phyloP scores from a whole-genome alignment of 1,284 basidiomycete genomes.

The Fomes fomentarius region DNA sequence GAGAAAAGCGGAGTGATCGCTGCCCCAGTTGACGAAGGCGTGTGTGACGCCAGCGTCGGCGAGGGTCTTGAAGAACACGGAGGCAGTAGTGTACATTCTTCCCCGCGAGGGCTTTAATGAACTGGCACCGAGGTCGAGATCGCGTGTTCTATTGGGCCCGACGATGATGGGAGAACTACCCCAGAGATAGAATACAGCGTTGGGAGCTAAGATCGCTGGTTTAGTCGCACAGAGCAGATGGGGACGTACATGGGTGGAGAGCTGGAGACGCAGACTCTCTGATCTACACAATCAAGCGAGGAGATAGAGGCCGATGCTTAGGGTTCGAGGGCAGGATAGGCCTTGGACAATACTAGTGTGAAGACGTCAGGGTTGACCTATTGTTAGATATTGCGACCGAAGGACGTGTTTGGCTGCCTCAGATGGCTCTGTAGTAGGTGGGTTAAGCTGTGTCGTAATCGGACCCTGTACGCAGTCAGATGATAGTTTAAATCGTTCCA shows the following conservation, averaged over 20 bases:
- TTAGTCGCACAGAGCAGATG: too few species aligned
- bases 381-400: too few species aligned
- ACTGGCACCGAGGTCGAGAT: neutral
- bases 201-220: neutral
- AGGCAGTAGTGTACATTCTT: conserved; percentile 58
- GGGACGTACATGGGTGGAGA: too few species aligned
- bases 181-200: neutral
- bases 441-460: neutral
- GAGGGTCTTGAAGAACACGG: conserved; percentile 59
- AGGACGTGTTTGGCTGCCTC: too few species aligned
- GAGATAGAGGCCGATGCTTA: too few species aligned
- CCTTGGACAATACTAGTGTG: too few species aligned
- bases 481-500: too few species aligned
- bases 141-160: neutral
- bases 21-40: conserved; percentile 75
- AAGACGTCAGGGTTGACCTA: too few species aligned
- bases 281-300: too few species aligned
- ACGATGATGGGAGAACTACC: neutral
- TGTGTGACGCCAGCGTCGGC: conserved; percentile 64
- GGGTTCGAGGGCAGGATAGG: too few species aligned
- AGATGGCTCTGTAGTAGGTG: too few species aligned
- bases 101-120: neutral
- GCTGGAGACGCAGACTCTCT: too few species aligned
- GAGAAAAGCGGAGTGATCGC: conserved; percentile 68
- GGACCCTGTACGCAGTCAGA: neutral